Evolutionary conservation across 116 monocot species (phyloP).

Genomic region (Zostera marina): DNA sequence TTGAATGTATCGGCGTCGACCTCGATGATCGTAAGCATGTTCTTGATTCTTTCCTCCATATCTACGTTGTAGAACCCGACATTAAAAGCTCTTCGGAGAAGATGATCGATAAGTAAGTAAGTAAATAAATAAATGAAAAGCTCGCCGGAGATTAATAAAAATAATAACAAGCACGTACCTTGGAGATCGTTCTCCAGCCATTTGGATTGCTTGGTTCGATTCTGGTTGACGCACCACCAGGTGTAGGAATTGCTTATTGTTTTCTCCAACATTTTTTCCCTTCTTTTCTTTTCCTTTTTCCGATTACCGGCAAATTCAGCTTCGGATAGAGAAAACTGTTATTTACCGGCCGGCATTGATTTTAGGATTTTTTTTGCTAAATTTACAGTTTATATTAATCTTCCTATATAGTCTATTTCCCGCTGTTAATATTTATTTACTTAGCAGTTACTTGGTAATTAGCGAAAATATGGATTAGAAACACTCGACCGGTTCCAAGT

Average conservation of each 20-base stretch:
- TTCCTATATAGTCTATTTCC: too few relatives aligned
- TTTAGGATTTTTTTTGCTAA: too few relatives aligned
- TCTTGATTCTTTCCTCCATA: slow-evolving; percentile 53
- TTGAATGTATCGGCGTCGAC: slow-evolving; percentile 69
- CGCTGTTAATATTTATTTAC: too few relatives aligned
- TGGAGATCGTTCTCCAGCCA: slow-evolving; percentile 80
- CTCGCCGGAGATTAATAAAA: background rate
- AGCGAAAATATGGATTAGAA: too few relatives aligned
- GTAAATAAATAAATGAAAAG: background rate
- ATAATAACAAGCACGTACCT: slow-evolving; percentile 21
- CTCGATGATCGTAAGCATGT: slow-evolving; percentile 70
- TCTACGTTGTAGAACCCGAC: slow-evolving; percentile 23
- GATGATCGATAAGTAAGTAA: background rate
- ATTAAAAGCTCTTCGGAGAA: background rate
- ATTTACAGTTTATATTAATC: too few relatives aligned
- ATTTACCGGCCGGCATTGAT: too few relatives aligned
- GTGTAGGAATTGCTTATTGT: slow-evolving; percentile 55
- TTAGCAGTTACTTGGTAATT: too few relatives aligned
- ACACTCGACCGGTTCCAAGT: too few relatives aligned
- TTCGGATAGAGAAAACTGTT: too few relatives aligned
- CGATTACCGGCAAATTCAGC: too few relatives aligned
- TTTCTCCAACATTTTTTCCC: too few relatives aligned
- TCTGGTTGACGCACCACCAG: slow-evolving; percentile 96
- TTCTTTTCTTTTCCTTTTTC: too few relatives aligned
- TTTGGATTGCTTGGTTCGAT: slow-evolving; percentile 71